Evolutionary conservation across 768 basidiomycete species (phyloP), one percentile per base, ranked within the genome.

Genomic region (Tephrocybe sp.): DNA sequence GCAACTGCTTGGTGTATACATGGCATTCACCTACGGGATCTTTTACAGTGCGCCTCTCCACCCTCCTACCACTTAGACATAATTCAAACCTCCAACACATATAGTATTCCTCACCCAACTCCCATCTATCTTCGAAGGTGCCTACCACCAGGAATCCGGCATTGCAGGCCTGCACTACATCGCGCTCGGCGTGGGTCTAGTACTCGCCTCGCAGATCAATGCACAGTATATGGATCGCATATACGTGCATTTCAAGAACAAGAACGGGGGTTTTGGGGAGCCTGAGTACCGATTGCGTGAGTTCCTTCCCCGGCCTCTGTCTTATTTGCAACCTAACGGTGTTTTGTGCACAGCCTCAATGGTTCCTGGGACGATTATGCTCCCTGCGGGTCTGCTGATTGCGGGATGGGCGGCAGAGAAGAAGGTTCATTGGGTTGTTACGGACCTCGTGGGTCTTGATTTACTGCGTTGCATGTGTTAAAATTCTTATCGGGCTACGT

Each of bases 121-220:
- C 24, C 81, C 87, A 0, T 54, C 64, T 0, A 85, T 87, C 36
- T 89, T 82, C 55, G 63, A 70, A 44, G 65, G 68, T 3, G 62
- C 74, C 1, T 92, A 91, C 58, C 64, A 74, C 30, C 66, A 87
- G 60, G 52, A 60, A 0, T 64, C 76, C 9, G 84, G 87, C 4
- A 82, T 85, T 41, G 73, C 80, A 0, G 84, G 87, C 0, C 63
- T 90, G 25, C 73, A 90, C 57, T 93, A 89, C 55, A 69, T 91
- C 49, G 78, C 88, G 0, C 73, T 91, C 5, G 88, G 87, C 0
- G 16, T 86, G 1, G 89, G 89, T 2, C 67, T 89, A 13, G 58
- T 71, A 0, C 54, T 68, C 2, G 76, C 78, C 0, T 78, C 83
- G 1, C 77, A 82, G 59, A 12, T 77, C 9, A 85, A 82, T 49